Conservation (phyloP, 192 early-diverging fungal species). For the Kappamyces sp. region DNA sequence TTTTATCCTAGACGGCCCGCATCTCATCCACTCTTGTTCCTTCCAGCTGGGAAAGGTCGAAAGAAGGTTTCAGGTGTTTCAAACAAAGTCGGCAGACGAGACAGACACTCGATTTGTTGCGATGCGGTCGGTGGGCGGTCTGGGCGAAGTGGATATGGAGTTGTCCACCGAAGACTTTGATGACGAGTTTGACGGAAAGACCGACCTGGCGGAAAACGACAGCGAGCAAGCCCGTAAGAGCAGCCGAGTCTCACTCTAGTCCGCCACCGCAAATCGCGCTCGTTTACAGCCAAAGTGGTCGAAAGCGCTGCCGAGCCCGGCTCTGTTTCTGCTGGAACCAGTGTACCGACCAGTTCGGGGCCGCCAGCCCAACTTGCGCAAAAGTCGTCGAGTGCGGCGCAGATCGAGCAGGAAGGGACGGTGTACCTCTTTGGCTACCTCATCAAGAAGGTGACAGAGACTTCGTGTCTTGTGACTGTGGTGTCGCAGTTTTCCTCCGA, state of each 20-base stretch:
- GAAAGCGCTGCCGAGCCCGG: not conserved
- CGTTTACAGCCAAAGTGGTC: too few species aligned
- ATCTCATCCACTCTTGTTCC: constrained; percentile 3
- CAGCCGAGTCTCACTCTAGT: too few species aligned
- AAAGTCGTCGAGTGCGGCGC: too few species aligned
- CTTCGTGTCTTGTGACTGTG: constrained; percentile 32
- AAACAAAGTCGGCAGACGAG: constrained; percentile 7
- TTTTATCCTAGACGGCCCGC: constrained; percentile 1
- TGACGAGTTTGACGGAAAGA: too few species aligned
- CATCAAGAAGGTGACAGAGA: constrained; percentile 23
- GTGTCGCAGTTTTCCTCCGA: constrained; percentile 37
- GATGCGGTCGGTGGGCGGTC: constrained; percentile 23
- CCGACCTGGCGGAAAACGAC: too few species aligned
- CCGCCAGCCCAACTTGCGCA: too few species aligned
- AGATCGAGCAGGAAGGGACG: constrained; percentile 7
- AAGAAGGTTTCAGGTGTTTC: constrained; percentile 9
- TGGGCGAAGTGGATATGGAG: constrained; percentile 4
- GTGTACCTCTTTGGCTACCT: constrained; percentile 42
- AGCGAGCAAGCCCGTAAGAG: too few species aligned
- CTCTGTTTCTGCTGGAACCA: too few species aligned
- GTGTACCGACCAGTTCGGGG: too few species aligned
- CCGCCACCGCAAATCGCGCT: too few species aligned
- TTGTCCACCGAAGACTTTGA: not conserved
- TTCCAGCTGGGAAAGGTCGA: not conserved
- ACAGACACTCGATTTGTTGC: constrained; percentile 13